Conservation (phyloP, 108 stramenopile genomes). For the Ochromonas danica region DNA sequence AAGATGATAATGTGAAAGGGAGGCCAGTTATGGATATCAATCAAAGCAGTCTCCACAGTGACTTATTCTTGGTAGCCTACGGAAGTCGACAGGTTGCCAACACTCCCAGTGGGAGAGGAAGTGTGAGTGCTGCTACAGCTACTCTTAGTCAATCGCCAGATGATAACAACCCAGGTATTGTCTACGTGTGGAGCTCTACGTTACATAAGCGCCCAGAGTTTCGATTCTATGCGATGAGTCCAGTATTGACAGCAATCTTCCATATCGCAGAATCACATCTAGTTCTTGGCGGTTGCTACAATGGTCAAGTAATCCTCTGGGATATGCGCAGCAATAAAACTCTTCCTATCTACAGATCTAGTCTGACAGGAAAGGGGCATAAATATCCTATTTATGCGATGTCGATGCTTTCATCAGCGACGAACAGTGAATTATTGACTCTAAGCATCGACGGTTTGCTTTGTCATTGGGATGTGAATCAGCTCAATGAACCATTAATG, state of each 20-base stretch:
- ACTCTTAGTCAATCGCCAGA: too few species aligned
- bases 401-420: constrained; percentile 12
- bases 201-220: constrained; percentile 1
- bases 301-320: constrained; percentile 46
- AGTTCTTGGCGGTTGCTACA: constrained; percentile 44
- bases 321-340: constrained; percentile 31
- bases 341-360: constrained; percentile 40
- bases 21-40: constrained; percentile 29
- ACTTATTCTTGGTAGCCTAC: constrained; percentile 22
- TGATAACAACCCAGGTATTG: background rate
- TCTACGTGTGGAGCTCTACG: background rate
- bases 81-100: background rate
- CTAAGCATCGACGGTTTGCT: constrained; percentile 39
- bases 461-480: constrained; percentile 33
- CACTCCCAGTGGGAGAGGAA: background rate
- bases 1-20: background rate
- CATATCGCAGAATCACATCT: constrained; percentile 42
- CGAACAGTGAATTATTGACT: constrained; percentile 22
- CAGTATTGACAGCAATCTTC: constrained; percentile 36
- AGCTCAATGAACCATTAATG: constrained; percentile 19
- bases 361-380: constrained; percentile 37
- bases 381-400: constrained; percentile 41
- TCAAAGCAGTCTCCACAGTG: background rate
- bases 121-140: background rate
- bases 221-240: constrained; percentile 5